A percentile compares a stretch with the other conserved stretches of the same genome.
phyloP scores from a whole-genome alignment of 2,329 filamentous ascomycete genomes.

The Colletotrichum magnum region DNA sequence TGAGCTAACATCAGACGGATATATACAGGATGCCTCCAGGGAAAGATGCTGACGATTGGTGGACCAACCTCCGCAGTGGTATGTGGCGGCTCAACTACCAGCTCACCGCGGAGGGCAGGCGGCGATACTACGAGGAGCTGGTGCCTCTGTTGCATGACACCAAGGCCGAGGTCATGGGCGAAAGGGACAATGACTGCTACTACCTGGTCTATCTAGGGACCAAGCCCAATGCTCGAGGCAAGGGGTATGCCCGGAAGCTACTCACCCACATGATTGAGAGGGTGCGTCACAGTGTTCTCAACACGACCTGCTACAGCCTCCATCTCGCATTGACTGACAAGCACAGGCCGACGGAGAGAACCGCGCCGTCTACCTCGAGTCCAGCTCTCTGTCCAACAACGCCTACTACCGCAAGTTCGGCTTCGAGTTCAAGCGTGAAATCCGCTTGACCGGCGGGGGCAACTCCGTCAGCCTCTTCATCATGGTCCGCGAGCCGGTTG shows the following conservation, averaged over 20 bases:
- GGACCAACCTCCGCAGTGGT: slow-evolving; percentile 80
- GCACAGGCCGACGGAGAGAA: slow-evolving; percentile 76
- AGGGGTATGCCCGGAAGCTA: slow-evolving; percentile 80
- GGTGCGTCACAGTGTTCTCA: slow-evolving; percentile 56
- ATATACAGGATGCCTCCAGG: slow-evolving; percentile 79
- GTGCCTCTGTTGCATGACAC: slow-evolving; percentile 80
- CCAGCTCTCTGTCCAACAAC: slow-evolving; percentile 77
- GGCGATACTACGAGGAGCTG: slow-evolving; percentile 84
- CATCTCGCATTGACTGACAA: not conserved
- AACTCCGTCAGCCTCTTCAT: slow-evolving; percentile 78
- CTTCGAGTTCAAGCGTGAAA: slow-evolving; percentile 75
- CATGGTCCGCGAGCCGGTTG: slow-evolving; percentile 83
- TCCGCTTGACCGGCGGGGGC: slow-evolving; percentile 71
- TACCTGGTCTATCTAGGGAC: slow-evolving; percentile 90
- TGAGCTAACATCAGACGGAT: slow-evolving; percentile 38
- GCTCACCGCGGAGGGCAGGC: slow-evolving; percentile 78
- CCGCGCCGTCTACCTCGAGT: slow-evolving; percentile 83
- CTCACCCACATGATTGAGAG: slow-evolving; percentile 77
- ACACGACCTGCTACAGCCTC: not conserved
- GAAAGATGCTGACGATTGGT: slow-evolving; percentile 79
- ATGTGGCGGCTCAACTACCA: slow-evolving; percentile 84
- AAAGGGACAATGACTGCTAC: slow-evolving; percentile 77
- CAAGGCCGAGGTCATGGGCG: slow-evolving; percentile 78
- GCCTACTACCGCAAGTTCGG: slow-evolving; percentile 82
- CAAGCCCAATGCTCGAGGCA: slow-evolving; percentile 77